These are phyloP conservation scores for Suzukiozyma palmioleophila DNA, from an alignment of 1,139 yeast genomes.

Conservation along the genomic window DNA sequence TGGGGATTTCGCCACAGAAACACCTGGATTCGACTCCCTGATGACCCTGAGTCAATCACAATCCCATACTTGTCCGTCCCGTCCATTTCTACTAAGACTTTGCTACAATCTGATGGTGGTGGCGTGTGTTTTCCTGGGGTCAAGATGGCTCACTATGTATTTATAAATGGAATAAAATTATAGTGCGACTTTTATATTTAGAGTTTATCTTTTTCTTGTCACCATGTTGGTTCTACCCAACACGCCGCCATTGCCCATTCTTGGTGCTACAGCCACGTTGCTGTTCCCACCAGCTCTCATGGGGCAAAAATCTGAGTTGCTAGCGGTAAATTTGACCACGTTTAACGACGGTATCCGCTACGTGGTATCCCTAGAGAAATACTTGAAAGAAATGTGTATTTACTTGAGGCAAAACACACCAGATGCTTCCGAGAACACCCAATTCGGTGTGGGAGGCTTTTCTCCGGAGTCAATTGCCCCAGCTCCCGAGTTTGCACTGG, in stretches of 20 bases:
- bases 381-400: constrained; percentile 23
- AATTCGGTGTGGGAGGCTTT: no score
- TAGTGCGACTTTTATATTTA: neutral
- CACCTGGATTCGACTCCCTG: constrained; percentile 71
- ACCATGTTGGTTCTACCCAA: constrained; percentile 31
- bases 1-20: constrained; percentile 60
- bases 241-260: constrained; percentile 26
- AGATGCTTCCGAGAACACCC: neutral
- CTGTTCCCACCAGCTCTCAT: constrained; percentile 13
- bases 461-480: no score
- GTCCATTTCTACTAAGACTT: neutral
- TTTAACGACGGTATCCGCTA: constrained; percentile 30
- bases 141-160: neutral
- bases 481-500: no score
- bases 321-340: constrained; percentile 11
- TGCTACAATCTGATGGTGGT: neutral
- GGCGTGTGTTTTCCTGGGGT: neutral
- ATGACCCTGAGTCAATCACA: constrained; percentile 78
- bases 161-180: neutral
- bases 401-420: constrained; percentile 6
- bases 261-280: constrained; percentile 6
- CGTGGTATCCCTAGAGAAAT: constrained; percentile 30
- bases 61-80: constrained; percentile 50
- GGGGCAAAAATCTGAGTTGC: constrained; percentile 16
- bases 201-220: constrained; percentile 11